phyloP scores from a whole-genome alignment of 257 asterid species.

The Jasminum sambac region DNA sequence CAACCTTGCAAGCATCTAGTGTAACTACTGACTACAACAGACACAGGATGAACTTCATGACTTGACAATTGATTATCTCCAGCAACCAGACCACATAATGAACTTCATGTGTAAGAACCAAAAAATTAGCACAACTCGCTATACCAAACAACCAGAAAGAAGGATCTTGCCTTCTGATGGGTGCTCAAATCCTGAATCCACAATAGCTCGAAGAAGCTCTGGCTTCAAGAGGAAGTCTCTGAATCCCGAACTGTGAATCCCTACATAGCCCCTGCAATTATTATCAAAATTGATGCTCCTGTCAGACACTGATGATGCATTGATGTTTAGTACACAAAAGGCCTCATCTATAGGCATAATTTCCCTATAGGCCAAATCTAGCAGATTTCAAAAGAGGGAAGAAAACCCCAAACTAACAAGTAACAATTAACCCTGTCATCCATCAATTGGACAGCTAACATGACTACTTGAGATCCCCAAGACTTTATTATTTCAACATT shows the following conservation, averaged over 20 bases:
- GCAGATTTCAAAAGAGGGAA: neutral
- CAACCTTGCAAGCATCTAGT: neutral
- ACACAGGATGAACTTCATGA: neutral
- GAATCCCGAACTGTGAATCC: conserved; percentile 64
- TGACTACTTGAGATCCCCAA: neutral
- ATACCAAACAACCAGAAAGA: neutral
- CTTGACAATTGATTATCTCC: neutral
- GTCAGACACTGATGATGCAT: neutral
- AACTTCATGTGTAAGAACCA: neutral
- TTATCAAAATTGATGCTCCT: neutral
- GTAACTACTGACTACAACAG: neutral
- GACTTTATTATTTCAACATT: neutral
- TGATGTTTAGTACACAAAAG: neutral
- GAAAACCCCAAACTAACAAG: neutral
- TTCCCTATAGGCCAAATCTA: neutral
- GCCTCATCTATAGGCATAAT: neutral
- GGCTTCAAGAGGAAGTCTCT: conserved; percentile 62
- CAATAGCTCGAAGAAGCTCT: conserved; percentile 59
- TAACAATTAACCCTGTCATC: neutral
- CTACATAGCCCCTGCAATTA: conserved; percentile 52
- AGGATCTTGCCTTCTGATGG: conserved; percentile 55
- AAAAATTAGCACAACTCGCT: neutral
- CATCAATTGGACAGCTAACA: neutral
- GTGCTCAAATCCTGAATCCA: conserved; percentile 64
- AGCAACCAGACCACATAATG: neutral